These are phyloP conservation scores for Tubosaeta brunneosetosa DNA, from an alignment of 768 basidiomycete genomes.

Conservation along the genomic window DNA sequence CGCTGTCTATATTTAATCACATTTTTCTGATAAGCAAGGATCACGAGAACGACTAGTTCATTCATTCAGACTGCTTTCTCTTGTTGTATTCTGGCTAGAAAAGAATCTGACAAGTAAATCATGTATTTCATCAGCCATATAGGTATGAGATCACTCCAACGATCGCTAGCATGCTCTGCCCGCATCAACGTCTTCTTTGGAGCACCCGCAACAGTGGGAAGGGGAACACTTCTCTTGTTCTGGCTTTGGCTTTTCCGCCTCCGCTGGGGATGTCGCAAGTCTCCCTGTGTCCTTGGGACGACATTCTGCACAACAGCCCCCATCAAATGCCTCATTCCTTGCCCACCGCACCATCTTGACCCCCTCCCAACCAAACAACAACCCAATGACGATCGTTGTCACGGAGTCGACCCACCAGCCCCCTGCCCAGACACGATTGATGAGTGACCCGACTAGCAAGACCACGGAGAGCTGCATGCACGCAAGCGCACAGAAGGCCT, in stretches of 20 bases:
- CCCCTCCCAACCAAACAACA: conserved; percentile 43
- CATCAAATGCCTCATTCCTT: conserved; percentile 29
- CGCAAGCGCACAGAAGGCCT: conserved; percentile 41
- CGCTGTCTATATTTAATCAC: conserved; percentile 1
- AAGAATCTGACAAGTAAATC: conserved; percentile 8
- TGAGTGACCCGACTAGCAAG: conserved; percentile 38
- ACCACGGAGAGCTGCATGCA: conserved; percentile 43
- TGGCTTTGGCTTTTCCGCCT: neutral
- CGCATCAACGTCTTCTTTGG: neutral
- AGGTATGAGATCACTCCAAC: neutral
- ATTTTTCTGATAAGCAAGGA: conserved; percentile 3
- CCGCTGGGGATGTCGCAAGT: neutral
- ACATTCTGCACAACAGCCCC: conserved; percentile 31
- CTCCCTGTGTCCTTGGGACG: neutral
- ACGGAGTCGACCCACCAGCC: conserved; percentile 48
- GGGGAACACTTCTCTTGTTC: neutral
- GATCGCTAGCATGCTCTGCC: neutral
- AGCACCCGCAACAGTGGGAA: conserved; percentile 1
- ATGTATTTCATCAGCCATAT: neutral
- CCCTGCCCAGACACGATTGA: conserved; percentile 37
- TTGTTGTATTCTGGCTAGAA: conserved; percentile 8
- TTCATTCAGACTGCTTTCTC: neutral
- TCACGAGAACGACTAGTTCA: neutral
- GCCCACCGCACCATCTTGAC: conserved; percentile 41
- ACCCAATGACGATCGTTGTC: conserved; percentile 38